These are phyloP conservation scores for Suillus fuscotomentosus DNA, from an alignment of 768 basidiomycete genomes.

Conservation along the genomic window DNA sequence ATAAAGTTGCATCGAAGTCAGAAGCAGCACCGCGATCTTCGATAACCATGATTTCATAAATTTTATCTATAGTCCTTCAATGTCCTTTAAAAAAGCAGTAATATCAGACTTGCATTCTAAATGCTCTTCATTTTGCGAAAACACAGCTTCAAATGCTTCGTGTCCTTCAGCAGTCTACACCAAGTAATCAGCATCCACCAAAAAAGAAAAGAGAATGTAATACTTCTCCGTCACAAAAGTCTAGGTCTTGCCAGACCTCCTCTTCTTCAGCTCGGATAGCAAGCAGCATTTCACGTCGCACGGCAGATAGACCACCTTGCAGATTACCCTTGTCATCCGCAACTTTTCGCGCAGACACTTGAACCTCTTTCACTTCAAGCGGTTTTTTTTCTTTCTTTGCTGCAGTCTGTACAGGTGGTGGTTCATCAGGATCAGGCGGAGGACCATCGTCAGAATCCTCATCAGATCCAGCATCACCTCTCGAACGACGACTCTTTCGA, in stretches of 20 bases:
- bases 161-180: conserved; percentile 57
- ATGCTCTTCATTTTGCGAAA: conserved; percentile 52
- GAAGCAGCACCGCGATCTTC: neutral
- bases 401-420: conserved; percentile 36
- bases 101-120: conserved; percentile 57
- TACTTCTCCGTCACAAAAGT: conserved; percentile 67
- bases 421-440: conserved; percentile 78
- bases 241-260: conserved; percentile 68
- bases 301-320: conserved; percentile 66
- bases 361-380: conserved; percentile 71
- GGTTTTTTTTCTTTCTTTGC: conserved; percentile 58
- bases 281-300: conserved; percentile 74
- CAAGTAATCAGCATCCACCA: conserved; percentile 8
- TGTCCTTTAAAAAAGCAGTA: conserved; percentile 55
- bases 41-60: neutral
- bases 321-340: conserved; percentile 59
- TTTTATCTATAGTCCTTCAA: conserved; percentile 45
- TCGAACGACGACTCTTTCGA: conserved; percentile 56
- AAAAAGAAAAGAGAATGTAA: conserved; percentile 17
- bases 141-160: conserved; percentile 57
- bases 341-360: conserved; percentile 68
- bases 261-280: conserved; percentile 76
- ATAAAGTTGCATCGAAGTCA: conserved; percentile 6
- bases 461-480: conserved; percentile 49
- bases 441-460: conserved; percentile 80